Evolutionary conservation across 306 rosid genomes (phyloP).

Genomic region (Acacia confusa): DNA sequence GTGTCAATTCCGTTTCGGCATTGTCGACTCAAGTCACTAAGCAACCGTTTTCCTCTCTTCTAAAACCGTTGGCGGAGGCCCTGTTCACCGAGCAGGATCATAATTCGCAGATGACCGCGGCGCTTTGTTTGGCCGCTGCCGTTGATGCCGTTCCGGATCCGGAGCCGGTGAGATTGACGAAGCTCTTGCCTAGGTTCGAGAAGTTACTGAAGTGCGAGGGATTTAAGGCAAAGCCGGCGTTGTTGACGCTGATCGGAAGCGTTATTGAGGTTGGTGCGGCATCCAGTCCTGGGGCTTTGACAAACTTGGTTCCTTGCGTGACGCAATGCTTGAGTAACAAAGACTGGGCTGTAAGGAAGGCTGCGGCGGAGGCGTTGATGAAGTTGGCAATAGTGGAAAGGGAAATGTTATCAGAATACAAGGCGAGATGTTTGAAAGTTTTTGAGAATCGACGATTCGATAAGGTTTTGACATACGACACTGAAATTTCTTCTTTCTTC

Average conservation of each 20-base stretch:
- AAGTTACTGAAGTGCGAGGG: constrained; percentile 62
- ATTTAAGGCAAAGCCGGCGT: constrained; percentile 77
- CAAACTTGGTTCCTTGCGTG: constrained; percentile 56
- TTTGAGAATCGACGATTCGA: constrained; percentile 73
- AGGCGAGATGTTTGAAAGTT: constrained; percentile 52
- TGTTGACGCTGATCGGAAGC: constrained; percentile 56
- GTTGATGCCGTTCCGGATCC: constrained; percentile 60
- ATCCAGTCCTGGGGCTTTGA: constrained; percentile 46
- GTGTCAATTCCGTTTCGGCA: constrained; percentile 60
- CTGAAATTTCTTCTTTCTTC: not conserved
- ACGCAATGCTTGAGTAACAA: constrained; percentile 51
- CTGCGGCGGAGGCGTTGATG: constrained; percentile 65
- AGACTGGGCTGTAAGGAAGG: constrained; percentile 81
- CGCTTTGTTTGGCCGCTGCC: constrained; percentile 67
- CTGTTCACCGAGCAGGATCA: constrained; percentile 78
- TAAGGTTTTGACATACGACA: constrained; percentile 42
- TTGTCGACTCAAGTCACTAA: constrained; percentile 52
- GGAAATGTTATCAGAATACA: constrained; percentile 54
- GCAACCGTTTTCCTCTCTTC: constrained; percentile 58
- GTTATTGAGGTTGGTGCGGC: constrained; percentile 63
- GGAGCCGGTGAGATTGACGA: constrained; percentile 60
- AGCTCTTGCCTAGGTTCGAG: constrained; percentile 67
- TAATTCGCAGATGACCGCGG: constrained; percentile 70
- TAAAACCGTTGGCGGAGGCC: constrained; percentile 66
- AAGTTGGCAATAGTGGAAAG: constrained; percentile 62